These are phyloP conservation scores for Eimeria acervulina DNA, from an alignment of 169 alveolate species.

Conservation along the genomic window DNA sequence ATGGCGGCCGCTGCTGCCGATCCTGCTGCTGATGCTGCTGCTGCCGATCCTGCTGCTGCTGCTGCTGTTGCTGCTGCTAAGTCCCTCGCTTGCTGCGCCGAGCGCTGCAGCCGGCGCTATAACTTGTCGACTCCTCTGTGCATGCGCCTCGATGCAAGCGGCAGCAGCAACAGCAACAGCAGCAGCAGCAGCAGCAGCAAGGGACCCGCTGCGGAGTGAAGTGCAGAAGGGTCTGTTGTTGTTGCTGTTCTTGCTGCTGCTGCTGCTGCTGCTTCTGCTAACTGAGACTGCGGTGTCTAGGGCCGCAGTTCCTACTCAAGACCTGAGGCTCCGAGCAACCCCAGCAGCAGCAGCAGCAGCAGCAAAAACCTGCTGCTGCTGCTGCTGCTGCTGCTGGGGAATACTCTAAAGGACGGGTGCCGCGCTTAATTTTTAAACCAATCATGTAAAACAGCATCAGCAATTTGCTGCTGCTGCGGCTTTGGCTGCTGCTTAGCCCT, in stretches of 20 bases:
- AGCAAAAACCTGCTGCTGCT: constrained; percentile 46
- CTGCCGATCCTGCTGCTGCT: too few relatives aligned
- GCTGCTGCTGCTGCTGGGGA: constrained; percentile 23
- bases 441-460: too few relatives aligned
- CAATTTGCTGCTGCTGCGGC: constrained; percentile 18
- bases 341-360: constrained; percentile 62
- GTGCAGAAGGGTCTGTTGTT: not conserved
- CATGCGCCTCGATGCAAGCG: not conserved
- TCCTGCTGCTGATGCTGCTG: too few relatives aligned
- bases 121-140: not conserved
- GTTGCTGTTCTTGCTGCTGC: constrained; percentile 36
- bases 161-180: not conserved
- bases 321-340: constrained; percentile 14
- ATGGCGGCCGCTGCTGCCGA: not conserved
- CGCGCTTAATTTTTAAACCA: not conserved
- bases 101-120: constrained; percentile 42
- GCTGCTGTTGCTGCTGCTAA: too few relatives aligned
- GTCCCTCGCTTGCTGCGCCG: constrained; percentile 1
- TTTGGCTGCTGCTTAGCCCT: not conserved
- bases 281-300: not conserved
- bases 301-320: not conserved
- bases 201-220: not conserved
- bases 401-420: not conserved
- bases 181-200: constrained; percentile 51
- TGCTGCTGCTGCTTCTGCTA: not conserved